Percentiles rank a stretch among this genome's conserved stretches.
These are phyloP conservation scores for Dioscorea zingiberensis DNA, from an alignment of 106 monocot genomes.

Conservation along the genomic window DNA sequence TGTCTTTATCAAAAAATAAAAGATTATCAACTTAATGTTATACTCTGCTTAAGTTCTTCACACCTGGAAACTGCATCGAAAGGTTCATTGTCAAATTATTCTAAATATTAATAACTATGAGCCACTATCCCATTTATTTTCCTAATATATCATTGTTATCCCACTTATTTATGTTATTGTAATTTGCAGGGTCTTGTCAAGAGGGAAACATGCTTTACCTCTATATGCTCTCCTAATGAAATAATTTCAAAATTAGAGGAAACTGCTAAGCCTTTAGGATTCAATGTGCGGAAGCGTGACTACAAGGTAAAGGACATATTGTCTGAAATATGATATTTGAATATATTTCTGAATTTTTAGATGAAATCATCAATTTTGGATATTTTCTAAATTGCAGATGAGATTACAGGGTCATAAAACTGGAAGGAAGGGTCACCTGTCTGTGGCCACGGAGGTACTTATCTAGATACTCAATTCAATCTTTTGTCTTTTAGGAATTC, in stretches of 20 bases:
- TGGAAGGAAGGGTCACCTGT: slow-evolving; percentile 81
- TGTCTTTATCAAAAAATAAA: too few species aligned
- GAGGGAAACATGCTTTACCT: slow-evolving; percentile 74
- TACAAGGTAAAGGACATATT: slow-evolving; percentile 61
- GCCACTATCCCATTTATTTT: too few species aligned
- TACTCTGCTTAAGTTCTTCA: too few species aligned
- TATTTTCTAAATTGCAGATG: slow-evolving; percentile 45
- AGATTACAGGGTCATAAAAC: slow-evolving; percentile 72
- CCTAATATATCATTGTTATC: too few species aligned
- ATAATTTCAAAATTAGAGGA: slow-evolving; percentile 89
- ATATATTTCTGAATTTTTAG: slow-evolving; percentile 7
- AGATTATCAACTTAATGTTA: too few species aligned
- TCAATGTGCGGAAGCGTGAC: slow-evolving; percentile 76
- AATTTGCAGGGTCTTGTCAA: slow-evolving; percentile 54
- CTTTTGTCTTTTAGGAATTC: too few species aligned
- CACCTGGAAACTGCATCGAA: too few species aligned
- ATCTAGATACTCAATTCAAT: too few species aligned
- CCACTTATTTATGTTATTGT: background rate
- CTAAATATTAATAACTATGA: too few species aligned
- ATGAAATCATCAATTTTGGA: background rate
- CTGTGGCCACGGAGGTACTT: slow-evolving; percentile 91
- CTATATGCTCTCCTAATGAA: slow-evolving; percentile 67
- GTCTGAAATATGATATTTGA: background rate
- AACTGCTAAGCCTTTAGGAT: slow-evolving; percentile 83
- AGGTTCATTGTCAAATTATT: too few species aligned